Evolutionary conservation across 2,329 filamentous ascomycete genomes (phyloP), one percentile per base, ranked within the genome.

Genomic region (Leptographium lundbergii): DNA sequence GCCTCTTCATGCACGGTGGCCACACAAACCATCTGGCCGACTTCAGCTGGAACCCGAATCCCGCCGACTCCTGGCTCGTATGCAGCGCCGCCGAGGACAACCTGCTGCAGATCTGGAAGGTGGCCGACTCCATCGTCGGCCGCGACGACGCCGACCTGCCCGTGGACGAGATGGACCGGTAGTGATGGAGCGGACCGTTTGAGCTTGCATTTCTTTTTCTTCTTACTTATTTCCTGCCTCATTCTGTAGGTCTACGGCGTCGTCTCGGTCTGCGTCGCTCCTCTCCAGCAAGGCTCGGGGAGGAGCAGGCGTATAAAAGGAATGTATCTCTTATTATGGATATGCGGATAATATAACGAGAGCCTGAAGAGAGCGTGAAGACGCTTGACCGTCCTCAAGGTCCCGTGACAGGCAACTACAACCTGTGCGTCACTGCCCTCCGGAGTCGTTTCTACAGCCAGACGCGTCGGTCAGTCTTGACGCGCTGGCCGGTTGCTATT

Each of bases 11-110:
- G 91, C 94, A 99, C 68, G 94, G 94, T 62, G 94, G 94, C 36
- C 95, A 99, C 75, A 99, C 94, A 13, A 96, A 96, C 74, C 88
- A 95, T 65, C 84, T 99, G 62, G 91, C 89, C 42, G 95, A 99
- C 73, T 99, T 99, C 69, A 92, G 88, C 74, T 99, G 92, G 92
- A 99, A 99, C 73, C 84, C 85, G 65, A 96, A 95, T 70, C 84
- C 84, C 65, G 96, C 95, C 69, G 91, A 96, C 67, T 91, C 92
- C 5, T 99, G 95, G 95, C 83, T 96, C 59, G 88, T 99, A 65
- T 91, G 91, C 71, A 95, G 89, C 62, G 91, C 94, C 19, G 94
- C 92, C 0, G 95, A 99, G 70, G 94, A 99, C 74, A 99, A 99
- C 69, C 78, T 97, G 65, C 81, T 99, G 63, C 94, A 99, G 73